These are phyloP conservation scores for Termitomyces sp. DNA, from an alignment of 1,284 basidiomycete genomes.

Conservation along the genomic window DNA sequence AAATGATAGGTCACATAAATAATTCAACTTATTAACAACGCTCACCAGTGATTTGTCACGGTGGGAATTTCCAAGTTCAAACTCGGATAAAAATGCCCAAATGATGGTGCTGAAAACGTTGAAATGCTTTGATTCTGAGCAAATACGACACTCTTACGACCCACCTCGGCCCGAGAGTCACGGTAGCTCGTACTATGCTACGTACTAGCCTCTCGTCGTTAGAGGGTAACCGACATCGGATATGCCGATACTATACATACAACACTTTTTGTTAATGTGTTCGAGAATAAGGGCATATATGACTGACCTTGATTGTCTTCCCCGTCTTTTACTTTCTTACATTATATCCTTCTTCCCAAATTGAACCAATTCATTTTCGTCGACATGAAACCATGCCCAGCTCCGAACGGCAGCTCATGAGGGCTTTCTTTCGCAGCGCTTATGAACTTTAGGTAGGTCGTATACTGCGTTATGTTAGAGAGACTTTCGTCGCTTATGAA, in stretches of 20 bases:
- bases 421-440: not conserved
- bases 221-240: not conserved
- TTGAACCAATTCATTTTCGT: not conserved
- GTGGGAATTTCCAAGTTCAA: not conserved
- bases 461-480: not conserved
- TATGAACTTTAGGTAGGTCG: not conserved
- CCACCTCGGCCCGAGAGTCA: conserved; percentile 4
- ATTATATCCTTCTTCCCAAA: not conserved
- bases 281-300: not conserved
- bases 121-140: not conserved
- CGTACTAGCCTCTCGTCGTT: conserved; percentile 3
- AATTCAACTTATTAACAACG: not conserved
- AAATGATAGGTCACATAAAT: not conserved
- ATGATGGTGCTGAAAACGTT: not conserved
- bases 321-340: not conserved
- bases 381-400: not conserved
- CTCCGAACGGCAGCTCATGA: not conserved
- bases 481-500: not conserved
- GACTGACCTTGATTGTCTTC: not conserved
- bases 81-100: not conserved
- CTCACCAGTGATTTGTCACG: not conserved
- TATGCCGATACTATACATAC: not conserved
- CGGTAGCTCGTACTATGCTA: not conserved
- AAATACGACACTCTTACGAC: not conserved
- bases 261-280: not conserved